A percentile compares a stretch with the other conserved stretches of the same genome.
Conservation (phyloP, 805 yeast genomes). For the Candida pini region DNA sequence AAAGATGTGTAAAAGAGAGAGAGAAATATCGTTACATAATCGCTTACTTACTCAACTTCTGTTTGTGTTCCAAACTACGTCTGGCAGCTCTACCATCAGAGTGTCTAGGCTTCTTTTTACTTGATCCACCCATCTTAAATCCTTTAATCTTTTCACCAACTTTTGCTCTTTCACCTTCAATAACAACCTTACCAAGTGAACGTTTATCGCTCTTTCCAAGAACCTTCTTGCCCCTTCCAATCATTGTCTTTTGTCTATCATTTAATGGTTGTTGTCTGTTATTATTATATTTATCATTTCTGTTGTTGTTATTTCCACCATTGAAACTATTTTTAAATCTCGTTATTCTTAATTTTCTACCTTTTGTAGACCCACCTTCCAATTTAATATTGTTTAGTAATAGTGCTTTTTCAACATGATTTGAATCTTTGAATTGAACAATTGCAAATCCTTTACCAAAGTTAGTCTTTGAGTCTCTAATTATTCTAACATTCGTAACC, state of each 20-base stretch:
- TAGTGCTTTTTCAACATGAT: conserved; percentile 76
- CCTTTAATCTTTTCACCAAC: conserved; percentile 62
- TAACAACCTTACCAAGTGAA: conserved; percentile 50
- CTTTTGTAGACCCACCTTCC: conserved; percentile 28
- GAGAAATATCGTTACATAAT: too few species aligned
- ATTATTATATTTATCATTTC: conserved; percentile 6
- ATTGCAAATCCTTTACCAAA: conserved; percentile 97
- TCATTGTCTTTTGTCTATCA: conserved; percentile 65
- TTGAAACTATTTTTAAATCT: conserved; percentile 49
- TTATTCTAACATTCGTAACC: conserved; percentile 82
- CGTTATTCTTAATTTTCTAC: conserved; percentile 68
- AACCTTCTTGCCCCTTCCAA: conserved; percentile 74
- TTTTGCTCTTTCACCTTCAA: conserved; percentile 76
- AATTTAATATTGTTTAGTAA: conserved; percentile 66
- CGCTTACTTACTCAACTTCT: conserved; percentile 6
- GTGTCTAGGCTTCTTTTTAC: conserved; percentile 52
- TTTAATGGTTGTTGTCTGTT: conserved; percentile 17
- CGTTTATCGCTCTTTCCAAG: conserved; percentile 78
- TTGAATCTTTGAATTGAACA: conserved; percentile 75
- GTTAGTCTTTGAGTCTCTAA: conserved; percentile 90
- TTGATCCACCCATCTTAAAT: conserved; percentile 35
- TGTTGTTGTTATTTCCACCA: conserved; percentile 20
- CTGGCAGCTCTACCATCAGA: conserved; percentile 45
- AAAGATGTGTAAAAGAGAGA: too few species aligned
- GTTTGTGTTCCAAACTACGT: conserved; percentile 37